phyloP scores from a whole-genome alignment of 306 rosid genomes.

The Fragaria nilgerrensis region DNA sequence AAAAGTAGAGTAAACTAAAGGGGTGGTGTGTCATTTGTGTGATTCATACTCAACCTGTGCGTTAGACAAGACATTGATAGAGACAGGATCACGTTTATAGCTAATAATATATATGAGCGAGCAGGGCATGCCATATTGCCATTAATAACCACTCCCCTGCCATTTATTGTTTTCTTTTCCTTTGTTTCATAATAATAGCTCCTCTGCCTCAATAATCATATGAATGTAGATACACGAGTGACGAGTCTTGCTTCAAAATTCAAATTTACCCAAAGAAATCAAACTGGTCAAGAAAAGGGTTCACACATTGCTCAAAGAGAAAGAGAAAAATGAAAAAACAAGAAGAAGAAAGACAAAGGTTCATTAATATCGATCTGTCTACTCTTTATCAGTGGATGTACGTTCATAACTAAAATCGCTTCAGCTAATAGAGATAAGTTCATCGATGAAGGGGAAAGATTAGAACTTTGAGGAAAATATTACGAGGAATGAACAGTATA shows the following conservation, averaged over 20 bases:
- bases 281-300: neutral
- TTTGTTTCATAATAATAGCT: neutral
- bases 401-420: neutral
- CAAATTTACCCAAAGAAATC: neutral
- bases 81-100: neutral
- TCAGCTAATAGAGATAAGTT: neutral
- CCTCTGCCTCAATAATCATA: neutral
- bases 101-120: neutral
- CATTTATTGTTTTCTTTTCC: neutral
- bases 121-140: neutral
- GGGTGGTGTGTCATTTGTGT: neutral
- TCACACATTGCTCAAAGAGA: neutral
- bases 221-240: neutral
- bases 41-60: neutral
- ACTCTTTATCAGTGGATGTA: neutral
- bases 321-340: too few species aligned
- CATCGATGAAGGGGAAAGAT: neutral
- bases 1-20: neutral
- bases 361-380: neutral
- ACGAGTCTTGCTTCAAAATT: neutral
- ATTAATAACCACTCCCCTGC: neutral
- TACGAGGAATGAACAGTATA: neutral
- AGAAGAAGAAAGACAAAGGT: neutral
- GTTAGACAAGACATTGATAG: neutral
- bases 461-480: neutral